Evolutionary conservation across 164 flowering plant species (phyloP), one percentile per base, ranked within the genome.

Genomic region (Santalum album): DNA sequence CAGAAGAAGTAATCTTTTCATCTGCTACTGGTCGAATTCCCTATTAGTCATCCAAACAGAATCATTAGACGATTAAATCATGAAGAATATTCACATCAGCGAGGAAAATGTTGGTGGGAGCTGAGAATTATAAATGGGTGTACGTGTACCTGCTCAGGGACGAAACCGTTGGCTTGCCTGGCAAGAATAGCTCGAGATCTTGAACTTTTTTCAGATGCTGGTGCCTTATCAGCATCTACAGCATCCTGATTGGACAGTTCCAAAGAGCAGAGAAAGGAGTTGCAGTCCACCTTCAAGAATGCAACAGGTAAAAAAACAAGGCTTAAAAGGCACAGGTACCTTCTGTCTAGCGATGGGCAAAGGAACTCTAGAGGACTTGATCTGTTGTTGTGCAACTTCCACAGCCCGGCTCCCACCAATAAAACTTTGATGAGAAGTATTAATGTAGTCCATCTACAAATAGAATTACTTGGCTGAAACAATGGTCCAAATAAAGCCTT

Each of bases 141-240:
- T n/a, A n/a, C n/a, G n/a, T 23, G 32, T 70, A 81, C 97, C 90
- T 83, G 95, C 49, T 92, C 99, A 50, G 83, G 40, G 50, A 81
- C 69, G 53, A 78, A 59, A 59, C 96, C 99, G 78, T 92, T 92
- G 14, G 68, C 84, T 63, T 60, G 78, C 69, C 91, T 79, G 21
- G 81, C 76, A 56, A 87, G 79, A 67, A 89, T 68, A 51, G 79
- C 83, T 40, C 96, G 75, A 53, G 95, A 72, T 67, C 83, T 89
- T n/a, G 63, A 7, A 61, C 64, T 74, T 72, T 74, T 89, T 55
- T 86, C 98, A 36, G 96, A 80, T 39, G 69, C 51, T 38, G 79
- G 75, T 48, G 72, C 73, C 74, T 78, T 88, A 25, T 91, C 98
- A 65, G 67, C 40, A 61, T 83, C 94, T 39, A 64, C 64, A 23